phyloP scores from a whole-genome alignment of 2,329 filamentous ascomycete genomes.

The Plectosphaerella plurivora region DNA sequence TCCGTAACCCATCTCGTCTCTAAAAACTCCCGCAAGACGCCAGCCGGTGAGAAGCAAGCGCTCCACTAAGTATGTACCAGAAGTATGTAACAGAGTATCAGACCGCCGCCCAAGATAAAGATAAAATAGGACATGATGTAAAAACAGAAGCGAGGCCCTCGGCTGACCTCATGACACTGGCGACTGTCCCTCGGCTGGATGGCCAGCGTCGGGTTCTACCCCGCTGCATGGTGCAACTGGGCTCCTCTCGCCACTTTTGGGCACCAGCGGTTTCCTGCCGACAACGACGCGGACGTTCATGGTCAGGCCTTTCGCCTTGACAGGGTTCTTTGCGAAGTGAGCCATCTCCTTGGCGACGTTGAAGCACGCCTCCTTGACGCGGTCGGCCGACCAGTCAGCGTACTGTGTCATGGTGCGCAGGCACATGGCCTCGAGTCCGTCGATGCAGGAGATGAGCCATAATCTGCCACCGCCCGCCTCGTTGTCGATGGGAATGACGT shows the following conservation, averaged over 20 bases:
- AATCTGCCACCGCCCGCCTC: conserved; percentile 45
- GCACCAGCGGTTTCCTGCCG: conserved; percentile 40
- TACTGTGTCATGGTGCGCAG: conserved; percentile 48
- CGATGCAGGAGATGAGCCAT: conserved; percentile 48
- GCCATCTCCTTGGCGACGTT: conserved; percentile 43
- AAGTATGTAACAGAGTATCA: conserved; percentile 1
- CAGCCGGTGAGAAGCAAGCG: too few relatives aligned
- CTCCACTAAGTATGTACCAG: too few relatives aligned
- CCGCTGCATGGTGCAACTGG: background rate
- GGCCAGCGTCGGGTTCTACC: background rate
- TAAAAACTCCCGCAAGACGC: too few relatives aligned
- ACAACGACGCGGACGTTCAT: conserved; percentile 44
- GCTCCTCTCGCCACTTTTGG: background rate
- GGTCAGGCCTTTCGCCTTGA: conserved; percentile 35
- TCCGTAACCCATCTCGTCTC: too few relatives aligned
- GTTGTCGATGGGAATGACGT: conserved; percentile 42
- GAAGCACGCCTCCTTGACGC: conserved; percentile 42
- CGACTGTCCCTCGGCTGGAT: background rate
- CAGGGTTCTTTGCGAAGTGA: conserved; percentile 39
- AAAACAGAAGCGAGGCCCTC: background rate
- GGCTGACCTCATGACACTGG: background rate
- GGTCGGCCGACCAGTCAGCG: conserved; percentile 46
- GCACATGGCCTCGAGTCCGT: conserved; percentile 43
- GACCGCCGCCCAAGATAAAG: background rate
- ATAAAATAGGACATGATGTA: too few relatives aligned